Base-by-base conservation (phyloP, 2,329 filamentous ascomycete species). In the Epichloe glyceriae region DNA sequence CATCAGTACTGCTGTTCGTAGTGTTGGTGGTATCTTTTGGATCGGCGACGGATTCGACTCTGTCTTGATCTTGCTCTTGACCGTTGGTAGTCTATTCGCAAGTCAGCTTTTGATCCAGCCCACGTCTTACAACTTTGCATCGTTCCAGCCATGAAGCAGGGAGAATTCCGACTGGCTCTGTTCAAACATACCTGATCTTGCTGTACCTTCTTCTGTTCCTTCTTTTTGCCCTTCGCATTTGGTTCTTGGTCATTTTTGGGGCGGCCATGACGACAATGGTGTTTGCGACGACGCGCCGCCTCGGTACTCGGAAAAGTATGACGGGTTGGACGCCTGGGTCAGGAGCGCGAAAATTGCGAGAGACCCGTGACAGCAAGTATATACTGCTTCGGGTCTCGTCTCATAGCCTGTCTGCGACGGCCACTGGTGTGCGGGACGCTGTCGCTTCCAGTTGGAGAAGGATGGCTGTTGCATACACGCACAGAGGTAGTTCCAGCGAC, bases 141-240 rank as follows among this genome's bases (percentile, higher is more conserved):
- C 8, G 8, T 30, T 30, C 8, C 26, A 30, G 26, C 26, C 26
- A 30, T 11, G 4, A 4, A 20, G 35, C 35, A 41, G 17, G 12
- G 14, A 14, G 8, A 5, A 11, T 17, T 47, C n/a, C 22, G 19
- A 22, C 6, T 17, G 30, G n/a, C n/a, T 20, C 15, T 8, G 10
- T 2, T 33, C 33, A 41, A 42, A 22, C 58, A 56, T 50, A 80
- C 79, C 60, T 81, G 72, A 66, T 78, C 71, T 49, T 76, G 70
- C 58, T 76, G 71, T 57, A 79, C 69, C 62, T 82, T 82, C 72
- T 94, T 94, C 64, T 88, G 81, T 61, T 88, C 86, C 82, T 95
- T 96, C 79, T 93, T 95, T 91, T 90, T 46, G 88, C 86, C 67
- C 91, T 83, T 67, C 89, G 81, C 74, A 90, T 84, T 70, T 95